phyloP scores from a whole-genome alignment of 1,284 basidiomycete genomes.

The Cystobasidium pallidum region DNA sequence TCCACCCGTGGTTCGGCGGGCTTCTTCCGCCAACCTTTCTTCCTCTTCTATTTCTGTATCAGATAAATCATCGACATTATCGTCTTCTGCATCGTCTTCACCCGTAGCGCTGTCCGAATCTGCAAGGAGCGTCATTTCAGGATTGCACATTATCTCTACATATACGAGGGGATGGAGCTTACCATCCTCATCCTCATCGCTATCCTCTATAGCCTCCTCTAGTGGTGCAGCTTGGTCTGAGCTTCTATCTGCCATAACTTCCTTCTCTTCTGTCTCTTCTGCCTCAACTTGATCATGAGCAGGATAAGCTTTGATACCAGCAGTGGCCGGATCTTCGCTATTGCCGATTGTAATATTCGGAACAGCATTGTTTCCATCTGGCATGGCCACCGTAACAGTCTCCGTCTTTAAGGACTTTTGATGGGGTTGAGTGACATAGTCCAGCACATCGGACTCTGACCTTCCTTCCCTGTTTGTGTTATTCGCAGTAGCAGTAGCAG shows the following conservation, averaged over 20 bases:
- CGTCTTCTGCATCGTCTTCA: conserved; percentile 13
- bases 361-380: neutral
- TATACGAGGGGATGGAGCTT: neutral
- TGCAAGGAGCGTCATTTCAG: neutral
- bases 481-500: neutral
- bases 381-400: neutral
- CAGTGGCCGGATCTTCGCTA: too few species aligned
- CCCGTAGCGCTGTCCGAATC: neutral
- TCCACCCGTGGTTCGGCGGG: conserved; percentile 33
- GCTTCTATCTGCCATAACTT: neutral
- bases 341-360: too few species aligned
- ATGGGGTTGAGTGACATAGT: too few species aligned
- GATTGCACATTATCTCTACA: neutral
- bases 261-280: neutral
- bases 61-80: conserved; percentile 18
- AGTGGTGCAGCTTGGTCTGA: neutral
- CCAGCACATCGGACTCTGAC: too few species aligned
- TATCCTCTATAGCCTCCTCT: neutral
- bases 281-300: neutral
- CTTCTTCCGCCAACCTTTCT: conserved; percentile 38
- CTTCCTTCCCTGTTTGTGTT: too few species aligned
- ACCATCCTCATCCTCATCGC: neutral
- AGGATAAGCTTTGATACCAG: neutral
- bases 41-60: conserved; percentile 39
- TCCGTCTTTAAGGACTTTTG: too few species aligned